These are phyloP conservation scores for Lactarius psammicola DNA, from an alignment of 768 basidiomycete genomes.

Conservation along the genomic window DNA sequence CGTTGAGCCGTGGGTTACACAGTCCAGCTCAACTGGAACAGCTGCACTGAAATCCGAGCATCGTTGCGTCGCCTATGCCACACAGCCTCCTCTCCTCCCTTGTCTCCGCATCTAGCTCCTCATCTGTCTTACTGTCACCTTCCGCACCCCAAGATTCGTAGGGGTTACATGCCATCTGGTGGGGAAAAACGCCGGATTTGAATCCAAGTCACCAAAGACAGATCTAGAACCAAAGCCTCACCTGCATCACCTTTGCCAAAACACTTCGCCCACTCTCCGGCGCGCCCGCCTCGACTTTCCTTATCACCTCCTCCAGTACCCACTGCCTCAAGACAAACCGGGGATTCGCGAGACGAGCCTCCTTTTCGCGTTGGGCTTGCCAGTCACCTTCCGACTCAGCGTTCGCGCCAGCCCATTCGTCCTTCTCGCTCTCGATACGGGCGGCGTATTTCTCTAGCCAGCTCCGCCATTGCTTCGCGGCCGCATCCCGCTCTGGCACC, in stretches of 20 bases:
- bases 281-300: constrained; percentile 65
- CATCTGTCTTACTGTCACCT: constrained; percentile 44
- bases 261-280: constrained; percentile 60
- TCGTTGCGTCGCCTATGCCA: constrained; percentile 66
- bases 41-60: constrained; percentile 92
- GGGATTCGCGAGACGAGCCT: constrained; percentile 61
- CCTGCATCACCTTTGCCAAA: constrained; percentile 79
- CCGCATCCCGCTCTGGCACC: constrained; percentile 44
- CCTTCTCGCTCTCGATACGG: constrained; percentile 54
- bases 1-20: background rate
- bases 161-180: constrained; percentile 82
- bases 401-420: constrained; percentile 50
- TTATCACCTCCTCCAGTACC: constrained; percentile 92
- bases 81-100: constrained; percentile 75
- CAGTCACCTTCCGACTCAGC: constrained; percentile 36
- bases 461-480: constrained; percentile 49
- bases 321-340: constrained; percentile 93
- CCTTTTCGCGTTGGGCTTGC: constrained; percentile 42
- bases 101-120: constrained; percentile 54
- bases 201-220: background rate
- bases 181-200: background rate
- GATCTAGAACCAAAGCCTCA: constrained; percentile 38
- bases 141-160: constrained; percentile 89
- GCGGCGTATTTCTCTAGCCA: constrained; percentile 67
- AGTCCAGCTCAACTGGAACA: constrained; percentile 66